Base-by-base conservation (phyloP, 2,329 filamentous ascomycete genomes). In the Hymenoscyphus fructigenus region DNA sequence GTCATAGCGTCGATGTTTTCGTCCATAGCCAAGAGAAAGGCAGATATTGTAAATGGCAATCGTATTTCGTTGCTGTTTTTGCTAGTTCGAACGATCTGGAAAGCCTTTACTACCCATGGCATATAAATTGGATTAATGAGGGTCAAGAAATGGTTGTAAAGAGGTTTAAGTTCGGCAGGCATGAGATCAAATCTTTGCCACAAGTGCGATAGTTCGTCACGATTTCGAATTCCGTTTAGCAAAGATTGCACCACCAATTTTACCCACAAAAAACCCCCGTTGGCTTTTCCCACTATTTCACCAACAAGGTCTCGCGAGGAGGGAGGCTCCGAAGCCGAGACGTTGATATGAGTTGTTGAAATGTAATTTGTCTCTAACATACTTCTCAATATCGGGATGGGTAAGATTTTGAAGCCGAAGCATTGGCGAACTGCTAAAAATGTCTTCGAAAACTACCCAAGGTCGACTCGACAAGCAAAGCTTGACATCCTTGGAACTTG, bases 241-340 rank as follows among this genome's bases (percentile, higher is more conserved):
- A 66, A 60, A n/a, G 61, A 41, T 2, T 29, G 29, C 14, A 66
- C 61, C 2, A 66, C 61, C 10, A 66, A 15, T 12, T 15, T 56
- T 17, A 66, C 64, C 64, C 64, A 66, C 3, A 66, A 41, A n/a
- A 66, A 66, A 10, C 63, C 64, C 14, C 64, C 64, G 4, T 47
- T 5, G 14, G 61, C 44, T 26, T 53, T 58, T 3, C 20, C 55
- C 7, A 63, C 61, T 10, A 59, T 50, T 23, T 66, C 61, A 28
- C 53, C 1, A 10, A 55, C 26, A 20, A 15, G 7, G 41, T 29
- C 20, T 26, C 26, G 34, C 20, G n/a, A 9, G 41, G 28, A 6
- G 56, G 28, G 12, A 20, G 6, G 4, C 5, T 6, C 7, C 2
- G 29, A 32, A 32, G 9, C 12, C 41, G 26, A 56, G 59, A 15